Conservation (phyloP, 208 protist species). For the Histomonas meleagridis region DNA sequence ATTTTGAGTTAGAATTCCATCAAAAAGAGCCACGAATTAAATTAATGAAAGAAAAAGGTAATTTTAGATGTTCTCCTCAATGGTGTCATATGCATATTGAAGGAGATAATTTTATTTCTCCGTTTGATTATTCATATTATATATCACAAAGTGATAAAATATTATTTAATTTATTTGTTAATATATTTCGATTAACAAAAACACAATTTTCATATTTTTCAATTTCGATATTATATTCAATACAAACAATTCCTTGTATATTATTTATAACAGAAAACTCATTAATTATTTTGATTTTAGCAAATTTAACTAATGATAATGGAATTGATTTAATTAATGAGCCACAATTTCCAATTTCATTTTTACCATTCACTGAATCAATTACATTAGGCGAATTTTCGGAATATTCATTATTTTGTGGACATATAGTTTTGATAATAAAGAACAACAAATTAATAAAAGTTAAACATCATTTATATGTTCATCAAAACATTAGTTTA, state of each 20-base stretch:
- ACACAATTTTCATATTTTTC: not conserved
- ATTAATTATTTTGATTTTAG: not conserved
- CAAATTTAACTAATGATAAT: not conserved
- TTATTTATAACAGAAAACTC: not conserved
- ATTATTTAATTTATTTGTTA: not conserved
- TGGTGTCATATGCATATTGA: not conserved
- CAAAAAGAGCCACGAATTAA: too few species aligned
- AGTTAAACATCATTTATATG: not conserved
- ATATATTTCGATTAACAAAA: not conserved
- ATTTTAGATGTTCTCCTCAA: not conserved
- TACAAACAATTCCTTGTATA: not conserved
- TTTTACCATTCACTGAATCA: conserved; percentile 2
- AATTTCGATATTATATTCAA: not conserved
- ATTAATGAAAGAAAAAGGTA: not conserved
- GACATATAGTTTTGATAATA: not conserved
- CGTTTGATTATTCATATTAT: not conserved
- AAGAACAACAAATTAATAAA: not conserved
- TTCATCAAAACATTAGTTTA: not conserved
- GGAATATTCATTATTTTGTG: not conserved
- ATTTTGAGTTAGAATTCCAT: not conserved
- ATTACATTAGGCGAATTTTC: not conserved
- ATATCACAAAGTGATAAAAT: not conserved
- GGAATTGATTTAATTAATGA: not conserved
- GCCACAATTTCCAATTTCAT: not conserved
- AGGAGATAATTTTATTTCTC: not conserved